phyloP scores from a whole-genome alignment of 2,329 filamentous ascomycete species.

The Penicillium aurantiogriseum region DNA sequence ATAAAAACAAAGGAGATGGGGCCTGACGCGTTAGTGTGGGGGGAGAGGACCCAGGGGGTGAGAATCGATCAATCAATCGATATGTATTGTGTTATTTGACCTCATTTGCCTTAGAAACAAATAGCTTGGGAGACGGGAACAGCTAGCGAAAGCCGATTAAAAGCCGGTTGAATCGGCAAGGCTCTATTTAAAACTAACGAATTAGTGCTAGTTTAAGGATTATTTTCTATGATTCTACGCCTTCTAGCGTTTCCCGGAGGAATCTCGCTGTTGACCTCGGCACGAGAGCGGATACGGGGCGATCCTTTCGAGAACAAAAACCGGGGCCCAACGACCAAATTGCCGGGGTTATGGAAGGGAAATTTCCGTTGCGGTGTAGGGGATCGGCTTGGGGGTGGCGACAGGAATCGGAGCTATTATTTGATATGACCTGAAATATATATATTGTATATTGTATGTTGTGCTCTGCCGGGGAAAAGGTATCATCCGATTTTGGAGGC shows the following conservation, averaged over 20 bases:
- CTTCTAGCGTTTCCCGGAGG: constrained; percentile 11
- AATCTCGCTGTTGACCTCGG: constrained; percentile 8
- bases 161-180: neutral
- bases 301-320: constrained; percentile 12
- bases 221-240: neutral
- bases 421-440: neutral
- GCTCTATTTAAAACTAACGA: neutral
- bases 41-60: constrained; percentile 6
- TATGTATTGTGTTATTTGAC: neutral
- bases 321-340: constrained; percentile 9
- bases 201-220: neutral
- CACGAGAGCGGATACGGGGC: constrained; percentile 8
- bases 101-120: neutral
- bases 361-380: constrained; percentile 4
- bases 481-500: neutral
- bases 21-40: constrained; percentile 14
- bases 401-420: neutral
- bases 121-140: neutral
- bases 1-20: constrained; percentile 3
- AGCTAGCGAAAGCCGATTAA: neutral
- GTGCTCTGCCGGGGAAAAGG: neutral
- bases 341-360: constrained; percentile 10
- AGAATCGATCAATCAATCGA: constrained; percentile 1
- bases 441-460: neutral
- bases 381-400: constrained; percentile 1